A percentile compares a stretch with the other conserved stretches of the same genome.
Evolutionary conservation across 306 rosid genomes (phyloP).

Genomic region (Sindora glabra): DNA sequence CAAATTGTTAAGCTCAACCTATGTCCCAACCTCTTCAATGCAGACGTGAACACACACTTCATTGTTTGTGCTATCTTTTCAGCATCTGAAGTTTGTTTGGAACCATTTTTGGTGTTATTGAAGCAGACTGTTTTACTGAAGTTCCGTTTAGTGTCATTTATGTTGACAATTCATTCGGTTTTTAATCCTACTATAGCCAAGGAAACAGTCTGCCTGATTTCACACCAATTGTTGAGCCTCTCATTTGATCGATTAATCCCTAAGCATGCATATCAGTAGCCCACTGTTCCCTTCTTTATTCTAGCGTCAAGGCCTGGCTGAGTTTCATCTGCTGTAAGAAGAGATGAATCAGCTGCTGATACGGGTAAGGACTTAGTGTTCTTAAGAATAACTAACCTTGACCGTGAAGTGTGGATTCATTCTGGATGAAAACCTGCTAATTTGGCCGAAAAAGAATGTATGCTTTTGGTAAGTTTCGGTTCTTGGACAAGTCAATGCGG

Average conservation of each 20-base stretch:
- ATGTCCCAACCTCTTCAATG: background rate
- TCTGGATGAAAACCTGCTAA: background rate
- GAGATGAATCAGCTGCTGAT: background rate
- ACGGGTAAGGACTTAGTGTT: background rate
- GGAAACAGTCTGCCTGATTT: background rate
- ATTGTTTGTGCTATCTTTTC: background rate
- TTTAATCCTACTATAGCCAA: background rate
- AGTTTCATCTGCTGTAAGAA: background rate
- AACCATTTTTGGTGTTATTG: background rate
- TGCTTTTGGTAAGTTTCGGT: slow-evolving; percentile 46
- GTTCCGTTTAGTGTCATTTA: background rate
- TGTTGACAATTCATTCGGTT: background rate
- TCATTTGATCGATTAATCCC: background rate
- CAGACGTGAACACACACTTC: background rate
- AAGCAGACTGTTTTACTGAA: background rate
- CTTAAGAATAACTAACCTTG: slow-evolving; percentile 7
- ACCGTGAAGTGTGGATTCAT: slow-evolving; percentile 6
- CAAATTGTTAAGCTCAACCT: background rate
- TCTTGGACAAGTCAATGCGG: slow-evolving; percentile 28
- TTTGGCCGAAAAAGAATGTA: slow-evolving; percentile 18
- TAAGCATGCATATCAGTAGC: background rate
- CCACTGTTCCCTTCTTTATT: background rate
- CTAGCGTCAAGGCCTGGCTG: slow-evolving; percentile 8
- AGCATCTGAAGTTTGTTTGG: background rate
- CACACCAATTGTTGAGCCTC: background rate